Base-by-base conservation (phyloP, 768 basidiomycete genomes). In the Kwoniella sp. region DNA sequence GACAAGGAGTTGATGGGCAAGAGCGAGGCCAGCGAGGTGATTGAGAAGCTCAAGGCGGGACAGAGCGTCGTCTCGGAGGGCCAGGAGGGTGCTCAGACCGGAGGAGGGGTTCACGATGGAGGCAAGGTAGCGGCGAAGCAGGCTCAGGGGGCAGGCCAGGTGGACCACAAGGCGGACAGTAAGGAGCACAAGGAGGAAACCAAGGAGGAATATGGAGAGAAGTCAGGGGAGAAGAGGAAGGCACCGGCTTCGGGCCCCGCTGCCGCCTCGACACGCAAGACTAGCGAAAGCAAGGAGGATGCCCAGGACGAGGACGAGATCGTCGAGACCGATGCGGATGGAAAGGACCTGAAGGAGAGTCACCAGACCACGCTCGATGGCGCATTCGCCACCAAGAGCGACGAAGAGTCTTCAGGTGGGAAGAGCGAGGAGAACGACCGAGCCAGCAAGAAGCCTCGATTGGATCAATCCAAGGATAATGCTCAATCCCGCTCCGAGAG, bases 11-110 rank as follows among this genome's bases (percentile, higher is more conserved):
- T 37, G 5, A 31, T 74, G 46, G 58, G 61, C 17, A 74, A 74
- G 57, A 63, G 60, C 33, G 69, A 71, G 38, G 73, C 73, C 3
- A 69, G 67, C 36, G 69, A 67, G 46, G 55, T 68, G 32, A 74
- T 74, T 37, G 69, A 74, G 23, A 58, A 61, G 27, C 50, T 74
- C 42, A 71, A 71, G 59, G 56, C 56, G 7, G 60, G 62, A n/a
- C 22, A 59, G 34, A 45, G 27, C 5, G 51, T 46, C 5, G 50
- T 19, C 5, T n/a, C n/a, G n/a, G n/a, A n/a, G 43, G 12, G 39
- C 26, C 9, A 40, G n/a, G n/a, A n/a, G n/a, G n/a, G n/a, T n/a
- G n/a, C n/a, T n/a, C n/a, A n/a, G n/a, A n/a, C n/a, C n/a, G n/a
- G n/a, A n/a, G n/a, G 39, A 22, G 43, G 10, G 34, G 39, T n/a